Evolutionary conservation across 441 rosid genomes (phyloP), one percentile per base, ranked within the genome.

Genomic region (Codiaeum variegatum): DNA sequence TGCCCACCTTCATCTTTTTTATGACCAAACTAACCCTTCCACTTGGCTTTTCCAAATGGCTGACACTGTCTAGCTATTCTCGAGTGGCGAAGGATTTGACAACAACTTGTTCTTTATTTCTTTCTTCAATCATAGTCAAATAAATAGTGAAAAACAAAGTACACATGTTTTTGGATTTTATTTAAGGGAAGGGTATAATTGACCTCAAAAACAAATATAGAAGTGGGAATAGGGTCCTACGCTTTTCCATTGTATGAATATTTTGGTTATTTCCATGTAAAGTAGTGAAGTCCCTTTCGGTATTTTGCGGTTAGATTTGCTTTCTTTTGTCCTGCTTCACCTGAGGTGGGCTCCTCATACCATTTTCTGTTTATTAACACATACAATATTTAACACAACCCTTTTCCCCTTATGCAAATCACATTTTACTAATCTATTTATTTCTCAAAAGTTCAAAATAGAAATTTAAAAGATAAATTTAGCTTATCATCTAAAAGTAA

Each of bases 181-280:
- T 47, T 1, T 0, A 40, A 40, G 44, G 72, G 21, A 66, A 76
- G 76, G 80, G 74, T 47, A 77, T 52, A 71, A 7, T 58, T 58
- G 83, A 80, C 78, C 23, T 2, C 12, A 10, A 6, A 55, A 21
- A 65, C 18, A 52, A 54, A 63, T 66, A 12, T 67, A 23, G 31
- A 56, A 51, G 58, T 59, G 70, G 73, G 64, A 61, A 19, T 38
- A 72, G 77, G 42, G 74, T 73, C 67, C 80, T 69, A 52, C 75
- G 70, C 75, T 76, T 83, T 80, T 82, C 80, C 70, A 73, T 73
- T 74, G 75, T 31, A 59, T 59, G 8, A 59, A 54, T 72, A 82
- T 81, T 81, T 78, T 75, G 82, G 85, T 74, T 77, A 69, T 75
- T 78, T 81, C 85, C 78, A 77, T 66, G 85, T 70, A 77, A 78